phyloP scores from a whole-genome alignment of 192 early-diverging fungal species.

The Backusella tarrabulga region DNA sequence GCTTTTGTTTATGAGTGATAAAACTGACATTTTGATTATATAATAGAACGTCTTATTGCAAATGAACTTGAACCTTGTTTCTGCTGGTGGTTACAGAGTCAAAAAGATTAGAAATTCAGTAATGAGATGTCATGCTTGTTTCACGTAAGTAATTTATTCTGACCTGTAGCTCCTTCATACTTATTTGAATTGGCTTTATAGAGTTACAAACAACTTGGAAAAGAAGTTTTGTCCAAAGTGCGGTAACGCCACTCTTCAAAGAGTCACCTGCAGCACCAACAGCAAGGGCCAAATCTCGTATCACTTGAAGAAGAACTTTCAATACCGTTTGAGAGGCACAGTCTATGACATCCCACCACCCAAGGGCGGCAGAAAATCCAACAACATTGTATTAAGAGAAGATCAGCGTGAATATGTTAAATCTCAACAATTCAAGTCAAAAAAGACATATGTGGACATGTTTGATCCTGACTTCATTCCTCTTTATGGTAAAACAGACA shows the following conservation, averaged over 20 bases:
- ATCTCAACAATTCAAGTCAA: constrained; percentile 49
- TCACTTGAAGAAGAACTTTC: constrained; percentile 89
- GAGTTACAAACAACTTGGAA: constrained; percentile 80
- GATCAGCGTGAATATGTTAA: constrained; percentile 87
- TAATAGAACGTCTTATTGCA: constrained; percentile 83
- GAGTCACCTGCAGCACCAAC: constrained; percentile 80
- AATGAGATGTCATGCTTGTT: constrained; percentile 93
- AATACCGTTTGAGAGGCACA: constrained; percentile 87
- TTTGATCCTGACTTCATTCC: constrained; percentile 72
- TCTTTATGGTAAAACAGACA: constrained; percentile 38
- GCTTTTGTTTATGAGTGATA: background rate
- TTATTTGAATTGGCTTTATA: constrained; percentile 22
- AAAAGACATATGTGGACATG: constrained; percentile 55
- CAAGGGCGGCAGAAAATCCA: constrained; percentile 73
- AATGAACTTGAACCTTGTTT: constrained; percentile 85
- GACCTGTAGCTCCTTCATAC: background rate
- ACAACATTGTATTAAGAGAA: constrained; percentile 82
- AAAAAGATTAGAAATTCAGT: constrained; percentile 82
- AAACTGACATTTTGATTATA: constrained; percentile 15
- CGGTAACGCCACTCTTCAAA: constrained; percentile 84
- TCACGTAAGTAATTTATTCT: constrained; percentile 50
- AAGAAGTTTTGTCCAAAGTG: constrained; percentile 93
- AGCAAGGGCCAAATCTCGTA: constrained; percentile 75
- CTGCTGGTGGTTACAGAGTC: constrained; percentile 80
- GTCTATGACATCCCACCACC: constrained; percentile 84